Evolutionary conservation across 257 asterid genomes (phyloP), one percentile per base, ranked within the genome.

Genomic region (Echium plantagineum): DNA sequence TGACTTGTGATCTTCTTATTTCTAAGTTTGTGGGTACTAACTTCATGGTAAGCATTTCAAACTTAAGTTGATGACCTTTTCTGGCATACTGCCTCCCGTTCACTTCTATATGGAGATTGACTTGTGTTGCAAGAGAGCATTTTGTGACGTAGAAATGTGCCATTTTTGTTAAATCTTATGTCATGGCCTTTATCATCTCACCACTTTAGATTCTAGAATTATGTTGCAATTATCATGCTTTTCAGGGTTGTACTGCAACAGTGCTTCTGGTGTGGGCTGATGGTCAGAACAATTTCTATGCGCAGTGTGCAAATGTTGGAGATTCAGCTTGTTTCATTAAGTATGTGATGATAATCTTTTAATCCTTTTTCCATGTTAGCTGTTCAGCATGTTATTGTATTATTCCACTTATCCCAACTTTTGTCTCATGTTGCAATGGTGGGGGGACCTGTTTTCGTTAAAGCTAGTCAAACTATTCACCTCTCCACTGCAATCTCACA

Each of bases 181-280:
- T 42, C 64, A 62, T 31, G 31, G 53, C 69, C 35, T 72, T 59
- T 26, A 20, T 52, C 63, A n/a, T 59, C 59, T 57, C 66, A 42
- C 5, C 38, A 52, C 66, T 3, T 64, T 54, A 63, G 6, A 55
- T 59, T 55, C 58, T 64, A 66, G 57, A 56, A 32, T 47, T 72
- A 22, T 48, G 60, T 68, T 63, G 59, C 72, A 72, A 63, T 57
- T 66, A 57, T 72, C 13, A 57, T 57, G 52, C 67, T 46, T 84
- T 76, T 78, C 94, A 93, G 99, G 99, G 99, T 59, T 93, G 96
- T 79, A 86, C 99, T 54, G 97, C 97, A 63, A 93, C 99, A 9
- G 81, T 83, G 77, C 90, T 93, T 67, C 89, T 93, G 77, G 81
- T 86, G 59, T 93, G 99, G 99, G 68, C 79, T 47, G 94, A 86